Evolutionary conservation across 1,284 basidiomycete genomes (phyloP).

Genomic region (Phellinidium pouzarii): DNA sequence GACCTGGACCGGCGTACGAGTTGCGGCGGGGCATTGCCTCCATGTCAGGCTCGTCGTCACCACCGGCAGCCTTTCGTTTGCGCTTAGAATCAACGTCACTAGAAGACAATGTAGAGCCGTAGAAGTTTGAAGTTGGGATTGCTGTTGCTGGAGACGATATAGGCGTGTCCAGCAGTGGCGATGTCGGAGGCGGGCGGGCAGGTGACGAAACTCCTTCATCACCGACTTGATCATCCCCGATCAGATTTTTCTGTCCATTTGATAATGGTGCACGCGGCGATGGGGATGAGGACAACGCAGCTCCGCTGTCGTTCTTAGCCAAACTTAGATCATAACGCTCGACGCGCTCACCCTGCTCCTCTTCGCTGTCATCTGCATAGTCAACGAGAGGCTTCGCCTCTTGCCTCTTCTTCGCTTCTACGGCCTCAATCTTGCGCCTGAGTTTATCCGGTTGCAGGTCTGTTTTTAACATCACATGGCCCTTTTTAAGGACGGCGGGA

Average conservation of each 20-base stretch:
- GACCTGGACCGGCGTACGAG: neutral
- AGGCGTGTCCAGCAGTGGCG: conserved; percentile 21
- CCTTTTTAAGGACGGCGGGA: conserved; percentile 23
- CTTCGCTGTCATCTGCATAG: conserved; percentile 16
- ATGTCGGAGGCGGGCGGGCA: conserved; percentile 17
- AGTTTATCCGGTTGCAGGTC: conserved; percentile 58
- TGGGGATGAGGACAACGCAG: conserved; percentile 2
- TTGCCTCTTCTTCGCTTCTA: conserved; percentile 25
- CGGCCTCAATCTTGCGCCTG: conserved; percentile 57
- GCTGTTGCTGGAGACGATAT: conserved; percentile 23
- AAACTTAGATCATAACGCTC: neutral
- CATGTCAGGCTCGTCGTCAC: conserved; percentile 26
- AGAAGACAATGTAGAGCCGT: conserved; percentile 28
- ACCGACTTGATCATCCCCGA: neutral
- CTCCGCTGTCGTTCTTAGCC: neutral
- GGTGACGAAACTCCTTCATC: conserved; percentile 6
- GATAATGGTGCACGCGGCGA: neutral
- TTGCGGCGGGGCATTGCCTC: neutral
- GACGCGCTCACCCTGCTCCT: conserved; percentile 17
- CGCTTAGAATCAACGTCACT: conserved; percentile 4
- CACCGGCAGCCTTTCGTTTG: conserved; percentile 39
- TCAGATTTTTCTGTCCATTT: neutral
- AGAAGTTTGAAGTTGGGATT: conserved; percentile 42
- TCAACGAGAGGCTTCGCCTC: conserved; percentile 19
- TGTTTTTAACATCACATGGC: conserved; percentile 10